Conservation (phyloP, 768 basidiomycete genomes). For the Tulasnella sp. region DNA sequence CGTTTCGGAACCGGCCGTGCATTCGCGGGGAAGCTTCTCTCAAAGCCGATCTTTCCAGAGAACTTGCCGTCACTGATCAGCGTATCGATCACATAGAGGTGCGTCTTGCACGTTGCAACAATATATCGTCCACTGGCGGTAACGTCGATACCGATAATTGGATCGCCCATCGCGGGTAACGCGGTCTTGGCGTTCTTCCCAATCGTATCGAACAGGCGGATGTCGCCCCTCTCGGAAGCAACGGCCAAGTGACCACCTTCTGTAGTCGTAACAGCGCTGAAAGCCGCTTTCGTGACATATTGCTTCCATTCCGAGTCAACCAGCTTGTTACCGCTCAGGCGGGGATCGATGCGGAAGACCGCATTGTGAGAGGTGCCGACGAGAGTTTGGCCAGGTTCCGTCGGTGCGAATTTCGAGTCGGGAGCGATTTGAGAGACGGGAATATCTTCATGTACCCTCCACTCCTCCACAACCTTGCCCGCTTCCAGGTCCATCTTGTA, state of each 20-base stretch:
- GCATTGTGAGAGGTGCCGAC: constrained; percentile 91
- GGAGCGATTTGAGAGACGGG: constrained; percentile 85
- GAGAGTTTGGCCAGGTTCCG: constrained; percentile 84
- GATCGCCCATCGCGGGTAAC: constrained; percentile 87
- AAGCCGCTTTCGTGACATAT: constrained; percentile 89
- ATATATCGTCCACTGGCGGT: constrained; percentile 91
- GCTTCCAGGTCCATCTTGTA: constrained; percentile 83
- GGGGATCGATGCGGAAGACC: constrained; percentile 95
- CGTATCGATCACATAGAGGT: constrained; percentile 89
- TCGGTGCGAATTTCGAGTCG: constrained; percentile 90
- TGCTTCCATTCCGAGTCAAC: constrained; percentile 95
- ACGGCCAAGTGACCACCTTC: constrained; percentile 80
- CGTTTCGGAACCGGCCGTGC: constrained; percentile 87
- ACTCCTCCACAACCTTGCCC: constrained; percentile 96
- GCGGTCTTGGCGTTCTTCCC: constrained; percentile 99
- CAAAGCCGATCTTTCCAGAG: constrained; percentile 77
- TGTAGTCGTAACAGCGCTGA: constrained; percentile 88
- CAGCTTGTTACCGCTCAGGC: constrained; percentile 83
- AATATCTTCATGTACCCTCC: constrained; percentile 91
- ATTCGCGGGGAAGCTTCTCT: constrained; percentile 88
- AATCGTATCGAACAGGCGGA: constrained; percentile 87
- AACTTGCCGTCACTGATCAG: constrained; percentile 87
- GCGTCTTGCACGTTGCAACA: constrained; percentile 91
- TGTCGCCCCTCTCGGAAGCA: constrained; percentile 93
- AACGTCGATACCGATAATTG: constrained; percentile 90